A percentile compares a stretch with the other conserved stretches of the same genome.
phyloP scores from a whole-genome alignment of 139 green algal species.

The Pedinophyceae sp. region DNA sequence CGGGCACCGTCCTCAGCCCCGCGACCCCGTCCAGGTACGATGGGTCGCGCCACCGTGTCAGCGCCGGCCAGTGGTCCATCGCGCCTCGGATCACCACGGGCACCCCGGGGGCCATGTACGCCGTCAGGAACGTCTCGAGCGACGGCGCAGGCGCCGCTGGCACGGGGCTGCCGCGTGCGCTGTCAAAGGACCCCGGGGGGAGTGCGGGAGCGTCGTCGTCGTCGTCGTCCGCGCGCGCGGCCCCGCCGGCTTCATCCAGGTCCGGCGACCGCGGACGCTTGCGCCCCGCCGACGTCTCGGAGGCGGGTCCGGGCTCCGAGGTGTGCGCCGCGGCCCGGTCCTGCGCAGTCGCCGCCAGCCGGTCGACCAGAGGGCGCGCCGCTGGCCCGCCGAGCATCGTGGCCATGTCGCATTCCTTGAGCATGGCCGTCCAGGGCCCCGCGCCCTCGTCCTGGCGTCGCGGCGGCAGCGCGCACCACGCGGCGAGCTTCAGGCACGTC shows the following conservation, averaged over 20 bases:
- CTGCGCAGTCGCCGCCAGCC: not conserved
- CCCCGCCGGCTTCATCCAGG: too few relatives aligned
- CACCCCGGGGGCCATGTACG: slow-evolving; percentile 24
- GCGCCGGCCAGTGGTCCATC: slow-evolving; percentile 64
- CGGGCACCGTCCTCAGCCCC: slow-evolving; percentile 65
- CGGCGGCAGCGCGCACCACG: too few relatives aligned
- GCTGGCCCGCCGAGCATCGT: slow-evolving; percentile 61
- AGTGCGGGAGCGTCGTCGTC: too few relatives aligned
- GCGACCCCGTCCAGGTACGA: slow-evolving; percentile 45
- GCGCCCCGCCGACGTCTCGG: too few relatives aligned
- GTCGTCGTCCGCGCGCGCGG: too few relatives aligned
- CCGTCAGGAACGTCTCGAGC: slow-evolving; percentile 37
- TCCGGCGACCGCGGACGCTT: too few relatives aligned
- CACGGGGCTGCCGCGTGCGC: too few relatives aligned
- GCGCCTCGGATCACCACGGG: slow-evolving; percentile 17
- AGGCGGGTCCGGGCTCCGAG: too few relatives aligned
- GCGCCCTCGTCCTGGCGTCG: too few relatives aligned
- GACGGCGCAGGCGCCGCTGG: too few relatives aligned
- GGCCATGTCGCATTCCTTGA: slow-evolving; percentile 33
- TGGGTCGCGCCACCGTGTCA: slow-evolving; percentile 44
- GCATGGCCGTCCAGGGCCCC: not conserved
- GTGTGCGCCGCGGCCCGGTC: too few relatives aligned
- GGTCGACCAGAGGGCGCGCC: slow-evolving; percentile 24
- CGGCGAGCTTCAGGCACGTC: not conserved
- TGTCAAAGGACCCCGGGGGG: too few relatives aligned